These are phyloP conservation scores for Lasiodiplodia sp. DNA, from an alignment of 2,329 filamentous ascomycete genomes.

Conservation along the genomic window DNA sequence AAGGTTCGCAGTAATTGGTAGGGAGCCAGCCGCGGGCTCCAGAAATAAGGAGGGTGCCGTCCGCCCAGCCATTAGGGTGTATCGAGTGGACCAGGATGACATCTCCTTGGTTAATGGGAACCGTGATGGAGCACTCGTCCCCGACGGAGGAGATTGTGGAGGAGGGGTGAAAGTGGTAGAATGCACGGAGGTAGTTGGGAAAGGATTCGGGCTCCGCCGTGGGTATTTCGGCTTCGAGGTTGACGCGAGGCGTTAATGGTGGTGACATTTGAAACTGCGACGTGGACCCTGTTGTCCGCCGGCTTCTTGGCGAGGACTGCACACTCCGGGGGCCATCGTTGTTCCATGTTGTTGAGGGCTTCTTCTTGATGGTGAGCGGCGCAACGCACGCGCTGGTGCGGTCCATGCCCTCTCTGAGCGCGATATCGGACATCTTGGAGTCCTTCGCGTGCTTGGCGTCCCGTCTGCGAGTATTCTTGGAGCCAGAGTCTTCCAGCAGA, in stretches of 20 bases:
- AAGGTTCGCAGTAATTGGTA: constrained; percentile 97
- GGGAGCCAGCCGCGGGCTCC: constrained; percentile 94
- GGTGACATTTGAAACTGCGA: constrained; percentile 71
- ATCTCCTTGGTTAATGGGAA: constrained; percentile 88
- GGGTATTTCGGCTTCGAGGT: constrained; percentile 57
- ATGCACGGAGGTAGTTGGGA: constrained; percentile 92
- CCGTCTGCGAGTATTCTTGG: constrained; percentile 17
- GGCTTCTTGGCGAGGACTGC: constrained; percentile 24
- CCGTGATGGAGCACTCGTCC: constrained; percentile 69
- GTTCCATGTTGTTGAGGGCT: constrained; percentile 28
- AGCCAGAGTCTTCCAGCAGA: constrained; percentile 20
- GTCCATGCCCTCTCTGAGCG: constrained; percentile 19
- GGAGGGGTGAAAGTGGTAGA: constrained; percentile 88
- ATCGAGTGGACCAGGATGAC: constrained; percentile 94
- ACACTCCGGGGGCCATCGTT: constrained; percentile 10
- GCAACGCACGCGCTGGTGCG: constrained; percentile 38
- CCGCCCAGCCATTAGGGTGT: constrained; percentile 98
- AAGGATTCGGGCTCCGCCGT: constrained; percentile 66
- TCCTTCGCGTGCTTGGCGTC: constrained; percentile 22
- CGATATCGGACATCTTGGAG: constrained; percentile 28
- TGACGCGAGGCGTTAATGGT: constrained; percentile 75
- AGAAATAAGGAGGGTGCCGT: constrained; percentile 86
- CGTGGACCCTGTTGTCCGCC: constrained; percentile 22
- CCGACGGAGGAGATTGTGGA: constrained; percentile 81
- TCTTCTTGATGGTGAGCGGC: constrained; percentile 36